Conservation (phyloP, 768 basidiomycete species). For the Coprinellus micaceus region DNA sequence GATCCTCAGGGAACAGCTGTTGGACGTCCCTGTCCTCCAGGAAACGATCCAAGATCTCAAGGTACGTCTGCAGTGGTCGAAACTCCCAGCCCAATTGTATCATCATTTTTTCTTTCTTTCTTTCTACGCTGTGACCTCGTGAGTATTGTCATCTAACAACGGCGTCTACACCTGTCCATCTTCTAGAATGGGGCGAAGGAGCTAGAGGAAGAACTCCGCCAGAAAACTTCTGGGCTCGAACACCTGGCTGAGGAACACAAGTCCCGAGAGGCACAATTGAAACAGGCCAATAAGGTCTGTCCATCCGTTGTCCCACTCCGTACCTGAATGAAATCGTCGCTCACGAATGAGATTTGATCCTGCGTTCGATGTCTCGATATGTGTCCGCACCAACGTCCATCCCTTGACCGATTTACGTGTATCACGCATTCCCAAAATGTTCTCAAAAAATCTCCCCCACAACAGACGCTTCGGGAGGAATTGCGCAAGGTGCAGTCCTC, state of each 20-base stretch:
- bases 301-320: not conserved
- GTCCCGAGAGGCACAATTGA: constrained; percentile 64
- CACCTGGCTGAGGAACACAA: constrained; percentile 72
- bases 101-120: not conserved
- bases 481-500: constrained; percentile 94
- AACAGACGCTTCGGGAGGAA: constrained; percentile 86
- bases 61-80: constrained; percentile 37
- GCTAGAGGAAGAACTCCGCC: constrained; percentile 43
- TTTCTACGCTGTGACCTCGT: not conserved
- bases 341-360: too few species aligned
- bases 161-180: too few species aligned
- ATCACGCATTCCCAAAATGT: not conserved
- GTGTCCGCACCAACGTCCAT: too few species aligned
- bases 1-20: constrained; percentile 47
- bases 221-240: constrained; percentile 53
- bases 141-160: too few species aligned
- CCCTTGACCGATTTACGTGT: constrained; percentile 4
- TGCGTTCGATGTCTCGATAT: too few species aligned
- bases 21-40: constrained; percentile 51
- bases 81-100: not conserved
- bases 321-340: not conserved
- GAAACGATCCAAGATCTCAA: constrained; percentile 55
- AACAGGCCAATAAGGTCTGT: constrained; percentile 73
- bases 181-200: constrained; percentile 31
- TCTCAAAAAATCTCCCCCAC: not conserved